These are phyloP conservation scores for Huntiella moniliformis DNA, from an alignment of 2,329 filamentous ascomycete genomes.

Conservation along the genomic window DNA sequence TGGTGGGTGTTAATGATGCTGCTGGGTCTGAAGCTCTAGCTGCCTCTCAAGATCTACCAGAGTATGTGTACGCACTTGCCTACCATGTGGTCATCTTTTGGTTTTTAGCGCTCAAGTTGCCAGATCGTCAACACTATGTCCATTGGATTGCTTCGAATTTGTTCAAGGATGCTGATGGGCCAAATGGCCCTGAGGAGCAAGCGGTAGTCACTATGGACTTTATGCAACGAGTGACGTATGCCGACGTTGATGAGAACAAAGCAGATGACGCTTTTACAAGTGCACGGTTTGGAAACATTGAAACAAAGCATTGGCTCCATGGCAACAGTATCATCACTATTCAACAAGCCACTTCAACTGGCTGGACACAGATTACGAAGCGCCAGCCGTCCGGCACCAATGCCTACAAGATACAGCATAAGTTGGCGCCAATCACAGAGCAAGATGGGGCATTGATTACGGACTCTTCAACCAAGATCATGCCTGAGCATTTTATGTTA, in stretches of 20 bases:
- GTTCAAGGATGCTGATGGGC: constrained; percentile 58
- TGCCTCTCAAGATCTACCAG: constrained; percentile 54
- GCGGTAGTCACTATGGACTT: constrained; percentile 87
- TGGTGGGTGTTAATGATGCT: neutral
- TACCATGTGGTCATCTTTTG: constrained; percentile 95
- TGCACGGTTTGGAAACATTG: constrained; percentile 44
- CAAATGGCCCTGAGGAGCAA: constrained; percentile 65
- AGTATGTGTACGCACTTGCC: constrained; percentile 84
- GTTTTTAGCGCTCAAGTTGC: constrained; percentile 78
- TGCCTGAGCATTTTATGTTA: constrained; percentile 57
- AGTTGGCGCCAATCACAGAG: constrained; percentile 36
- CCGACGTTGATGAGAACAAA: constrained; percentile 62
- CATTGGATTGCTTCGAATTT: constrained; percentile 80
- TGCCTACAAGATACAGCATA: constrained; percentile 39
- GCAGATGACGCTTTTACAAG: constrained; percentile 47
- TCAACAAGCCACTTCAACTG: constrained; percentile 47
- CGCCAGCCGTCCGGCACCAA: constrained; percentile 52
- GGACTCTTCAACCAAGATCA: constrained; percentile 38
- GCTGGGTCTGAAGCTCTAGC: constrained; percentile 11
- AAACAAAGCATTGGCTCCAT: constrained; percentile 51
- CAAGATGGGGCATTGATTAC: constrained; percentile 27
- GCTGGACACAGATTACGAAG: constrained; percentile 52
- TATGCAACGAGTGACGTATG: constrained; percentile 75
- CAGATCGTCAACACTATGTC: constrained; percentile 67
- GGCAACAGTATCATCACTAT: constrained; percentile 58